Conservation (phyloP, 768 basidiomycete species). For the Paxillus rubicundulus region DNA sequence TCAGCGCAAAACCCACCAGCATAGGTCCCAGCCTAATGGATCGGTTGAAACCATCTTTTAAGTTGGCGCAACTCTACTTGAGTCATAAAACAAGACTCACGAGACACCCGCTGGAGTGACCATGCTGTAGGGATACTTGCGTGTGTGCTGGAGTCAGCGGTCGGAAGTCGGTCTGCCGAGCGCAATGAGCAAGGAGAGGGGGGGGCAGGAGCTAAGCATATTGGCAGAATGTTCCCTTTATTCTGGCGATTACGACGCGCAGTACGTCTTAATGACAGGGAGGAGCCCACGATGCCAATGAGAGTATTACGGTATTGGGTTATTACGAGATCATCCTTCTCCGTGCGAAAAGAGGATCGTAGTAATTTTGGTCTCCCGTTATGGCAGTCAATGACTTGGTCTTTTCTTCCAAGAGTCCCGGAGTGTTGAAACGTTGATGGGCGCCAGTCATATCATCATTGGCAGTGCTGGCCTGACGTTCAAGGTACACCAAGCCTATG, state of each 20-base stretch:
- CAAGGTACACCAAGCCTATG: too few species aligned
- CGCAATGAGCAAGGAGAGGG: constrained; percentile 4
- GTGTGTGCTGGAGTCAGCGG: not conserved
- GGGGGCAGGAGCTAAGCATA: not conserved
- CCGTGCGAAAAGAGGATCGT: constrained; percentile 2
- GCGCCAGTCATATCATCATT: not conserved
- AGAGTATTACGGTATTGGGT: not conserved
- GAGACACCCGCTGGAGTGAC: constrained; percentile 20
- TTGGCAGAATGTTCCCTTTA: constrained; percentile 10
- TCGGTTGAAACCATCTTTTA: not conserved
- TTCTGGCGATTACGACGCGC: constrained; percentile 8
- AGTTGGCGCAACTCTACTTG: not conserved
- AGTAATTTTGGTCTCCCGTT: not conserved
- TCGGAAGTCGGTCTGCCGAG: constrained; percentile 6
- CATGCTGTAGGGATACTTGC: constrained; percentile 15
- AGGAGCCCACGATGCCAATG: not conserved
- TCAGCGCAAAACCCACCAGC: constrained; percentile 35
- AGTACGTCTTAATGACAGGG: constrained; percentile 18
- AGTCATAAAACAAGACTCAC: constrained; percentile 9
- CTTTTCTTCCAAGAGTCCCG: not conserved
- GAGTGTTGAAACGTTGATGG: not conserved
- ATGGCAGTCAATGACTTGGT: not conserved
- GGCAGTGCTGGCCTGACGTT: too few species aligned
- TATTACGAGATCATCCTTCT: constrained; percentile 15
- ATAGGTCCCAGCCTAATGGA: constrained; percentile 33